Base-by-base conservation (phyloP, 2,329 filamentous ascomycete species). In the Claviceps sp. region DNA sequence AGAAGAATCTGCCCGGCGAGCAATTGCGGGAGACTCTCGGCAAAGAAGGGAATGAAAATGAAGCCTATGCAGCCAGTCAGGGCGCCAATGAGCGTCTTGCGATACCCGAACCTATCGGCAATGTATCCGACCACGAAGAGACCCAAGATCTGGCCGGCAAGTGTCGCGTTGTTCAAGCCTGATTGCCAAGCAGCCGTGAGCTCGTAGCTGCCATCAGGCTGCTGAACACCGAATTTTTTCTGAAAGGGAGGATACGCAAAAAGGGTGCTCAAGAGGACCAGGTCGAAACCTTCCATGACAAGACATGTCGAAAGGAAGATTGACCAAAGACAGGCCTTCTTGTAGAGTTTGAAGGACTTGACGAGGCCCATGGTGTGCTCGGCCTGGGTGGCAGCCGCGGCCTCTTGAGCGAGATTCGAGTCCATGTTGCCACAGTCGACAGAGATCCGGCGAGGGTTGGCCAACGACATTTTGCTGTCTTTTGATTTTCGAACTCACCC, bases 121-220 rank as follows among this genome's bases (percentile, higher is more conserved):
- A 77, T 60, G 52, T 70, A 65, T 14, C 76, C 77, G 53, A 70
- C 74, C 49, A 73, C 34, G 50, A 76, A 68, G 2, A 77, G 67
- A 1, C 77, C 77, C 1, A 78, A 42, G 22, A 79, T 73, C 52
- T 73, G 67, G 11, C 77, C 77, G 2, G 68, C 68, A 5, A 70
- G 65, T 0, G 70, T 67, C 9, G 70, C 75, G 45, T 76, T 77
- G 43, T 67, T 69, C 3, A 79, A 62, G 6, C 70, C 74, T 2
- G 74, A 69, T 59, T 78, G 76, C 77, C 77, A 79, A 0, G 69
- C 63, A 1, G 72, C 71, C 1, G 71, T 69, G 47, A 79, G 61
- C 53, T 76, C 63, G 54, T 75, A 75, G 0, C 56, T 62, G 1
- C 67, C 71, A 30, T 72, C 59, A 1, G 61, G 54, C 13, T 63